Evolutionary conservation across 192 early-diverging fungal genomes (phyloP).

Genomic region (Dimargaris cristalligena): DNA sequence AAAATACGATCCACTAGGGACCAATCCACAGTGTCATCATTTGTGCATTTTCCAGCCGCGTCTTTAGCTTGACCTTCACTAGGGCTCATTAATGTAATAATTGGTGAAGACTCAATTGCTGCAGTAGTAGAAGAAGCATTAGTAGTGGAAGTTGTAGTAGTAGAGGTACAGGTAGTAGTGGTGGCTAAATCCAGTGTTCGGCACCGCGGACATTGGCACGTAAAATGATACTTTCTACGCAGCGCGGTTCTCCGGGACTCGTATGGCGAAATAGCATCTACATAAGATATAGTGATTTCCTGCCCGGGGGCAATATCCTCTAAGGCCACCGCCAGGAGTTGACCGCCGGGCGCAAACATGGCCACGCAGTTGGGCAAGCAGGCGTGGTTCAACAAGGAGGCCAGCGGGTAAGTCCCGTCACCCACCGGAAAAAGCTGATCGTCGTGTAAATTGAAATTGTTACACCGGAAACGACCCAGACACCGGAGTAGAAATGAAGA

Average conservation of each 20-base stretch:
- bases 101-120: background rate
- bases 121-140: background rate
- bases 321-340: slow-evolving; percentile 31
- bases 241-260: background rate
- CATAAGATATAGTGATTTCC: slow-evolving; percentile 37
- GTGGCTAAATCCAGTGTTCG: background rate
- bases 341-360: slow-evolving; percentile 26
- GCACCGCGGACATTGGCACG: background rate
- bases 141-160: background rate
- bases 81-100: background rate
- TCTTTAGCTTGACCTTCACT: background rate
- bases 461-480: slow-evolving; percentile 39
- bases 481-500: slow-evolving; percentile 26
- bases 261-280: slow-evolving; percentile 22
- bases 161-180: background rate
- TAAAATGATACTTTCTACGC: background rate
- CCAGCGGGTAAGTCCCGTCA: slow-evolving; percentile 44
- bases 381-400: slow-evolving; percentile 46
- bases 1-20: background rate
- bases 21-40: background rate
- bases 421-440: slow-evolving; percentile 40
- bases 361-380: slow-evolving; percentile 44
- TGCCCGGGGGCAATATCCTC: slow-evolving; percentile 33
- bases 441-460: slow-evolving; percentile 45
- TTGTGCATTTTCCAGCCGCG: background rate